Evolutionary conservation across 2,329 filamentous ascomycete genomes (phyloP).

Genomic region (Penicillium occitanis): DNA sequence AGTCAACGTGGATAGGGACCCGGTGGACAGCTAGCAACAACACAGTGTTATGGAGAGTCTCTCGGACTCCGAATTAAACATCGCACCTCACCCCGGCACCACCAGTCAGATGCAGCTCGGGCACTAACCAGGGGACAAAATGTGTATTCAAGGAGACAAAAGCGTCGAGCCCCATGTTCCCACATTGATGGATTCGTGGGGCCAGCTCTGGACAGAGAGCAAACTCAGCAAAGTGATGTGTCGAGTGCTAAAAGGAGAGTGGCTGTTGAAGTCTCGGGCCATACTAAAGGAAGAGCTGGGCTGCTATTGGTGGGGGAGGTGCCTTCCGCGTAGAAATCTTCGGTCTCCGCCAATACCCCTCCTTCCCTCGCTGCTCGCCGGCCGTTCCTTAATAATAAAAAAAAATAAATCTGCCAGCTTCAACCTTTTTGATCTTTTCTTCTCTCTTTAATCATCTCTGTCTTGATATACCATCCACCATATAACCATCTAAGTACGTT

Average conservation of each 20-base stretch:
- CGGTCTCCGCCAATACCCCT: constrained; percentile 21
- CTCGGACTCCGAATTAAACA: constrained; percentile 18
- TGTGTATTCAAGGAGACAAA: constrained; percentile 1
- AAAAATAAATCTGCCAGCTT: constrained; percentile 12
- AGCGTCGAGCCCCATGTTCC: constrained; percentile 4
- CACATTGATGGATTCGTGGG: constrained; percentile 2
- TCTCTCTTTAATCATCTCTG: constrained; percentile 22
- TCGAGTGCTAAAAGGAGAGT: background rate
- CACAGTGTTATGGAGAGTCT: background rate
- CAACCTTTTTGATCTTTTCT: constrained; percentile 23
- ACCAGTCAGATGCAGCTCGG: constrained; percentile 11
- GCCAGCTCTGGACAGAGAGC: constrained; percentile 3
- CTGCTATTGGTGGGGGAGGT: constrained; percentile 7
- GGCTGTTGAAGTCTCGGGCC: background rate
- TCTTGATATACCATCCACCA: constrained; percentile 6
- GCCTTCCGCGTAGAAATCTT: constrained; percentile 10
- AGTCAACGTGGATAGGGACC: constrained; percentile 7
- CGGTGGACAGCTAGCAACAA: background rate
- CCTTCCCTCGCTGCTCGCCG: constrained; percentile 10
- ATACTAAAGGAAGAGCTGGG: background rate
- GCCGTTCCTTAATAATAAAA: constrained; percentile 5
- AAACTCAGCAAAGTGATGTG: background rate
- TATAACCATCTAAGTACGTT: constrained; percentile 12
- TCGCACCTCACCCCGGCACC: constrained; percentile 10
- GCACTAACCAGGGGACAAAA: constrained; percentile 8